Evolutionary conservation across 129 eudicot genomes (phyloP), one percentile per base, ranked within the genome.

Genomic region (Smallanthus sonchifolius): DNA sequence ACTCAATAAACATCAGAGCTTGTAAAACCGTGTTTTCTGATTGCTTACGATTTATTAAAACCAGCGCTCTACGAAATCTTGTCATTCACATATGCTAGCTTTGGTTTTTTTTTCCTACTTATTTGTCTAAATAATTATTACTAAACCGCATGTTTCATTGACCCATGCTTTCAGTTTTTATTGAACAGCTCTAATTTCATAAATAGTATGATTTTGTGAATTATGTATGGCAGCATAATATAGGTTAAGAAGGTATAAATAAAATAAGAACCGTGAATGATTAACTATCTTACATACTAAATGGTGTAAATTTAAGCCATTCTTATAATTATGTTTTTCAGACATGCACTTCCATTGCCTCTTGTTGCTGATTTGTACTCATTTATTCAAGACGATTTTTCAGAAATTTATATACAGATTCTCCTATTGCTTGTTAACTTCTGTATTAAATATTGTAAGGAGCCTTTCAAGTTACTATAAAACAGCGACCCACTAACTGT

Each of bases 401-500:
- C 15, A 42, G 15, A 17, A 67, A 38, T 47, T 13, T n/a, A 60
- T 48, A 4, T 13, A 11, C 0, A 4, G 52, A 20, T 28, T 66
- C 69, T 47, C 15, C 42, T 59, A 78, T 36, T 62, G 56, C 10
- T 61, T 70, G 45, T 38, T 54, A 78, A 52, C 17, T 70, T 70
- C 36, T 60, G 43, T 70, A 61, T 35, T 35, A 39, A 45, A 59
- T 47, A 30, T 70, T 62, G 17, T 60, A 55, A 36, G 65, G 42
- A 69, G 66, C 67, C 60, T 61, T 60, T 61, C 61, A 77, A 59
- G 54, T 60, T 67, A 10, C 47, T 67, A 36, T 75, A 39, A 62
- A 69, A 52, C 36, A 16, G 35, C 32, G 67, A 51, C 72, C 55
- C 17, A 42, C 72, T 67, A 49, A 81, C 17, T 74, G 47, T 77